Evolutionary conservation across 2,329 filamentous ascomycete species (phyloP).

Genomic region (Cercospora beticola): DNA sequence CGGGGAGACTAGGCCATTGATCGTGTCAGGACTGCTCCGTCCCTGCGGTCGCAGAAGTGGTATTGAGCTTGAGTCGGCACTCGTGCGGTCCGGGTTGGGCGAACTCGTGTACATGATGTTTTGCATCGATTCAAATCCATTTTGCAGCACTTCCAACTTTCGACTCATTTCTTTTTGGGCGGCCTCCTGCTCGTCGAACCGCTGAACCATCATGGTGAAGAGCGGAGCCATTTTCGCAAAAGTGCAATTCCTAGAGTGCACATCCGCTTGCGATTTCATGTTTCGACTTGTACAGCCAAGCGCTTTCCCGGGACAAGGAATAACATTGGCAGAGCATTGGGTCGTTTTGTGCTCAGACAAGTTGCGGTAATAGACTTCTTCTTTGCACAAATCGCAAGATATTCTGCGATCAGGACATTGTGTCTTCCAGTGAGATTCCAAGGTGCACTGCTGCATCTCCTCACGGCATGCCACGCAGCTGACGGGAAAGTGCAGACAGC

Average conservation of each 20-base stretch:
- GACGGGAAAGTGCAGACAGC: slow-evolving; percentile 56
- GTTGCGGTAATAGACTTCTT: slow-evolving; percentile 44
- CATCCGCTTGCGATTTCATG: slow-evolving; percentile 42
- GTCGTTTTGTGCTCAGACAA: slow-evolving; percentile 44
- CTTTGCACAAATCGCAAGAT: slow-evolving; percentile 45
- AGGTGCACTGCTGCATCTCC: slow-evolving; percentile 55
- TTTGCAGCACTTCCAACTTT: slow-evolving; percentile 48
- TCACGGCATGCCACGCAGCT: slow-evolving; percentile 55
- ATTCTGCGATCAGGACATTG: slow-evolving; percentile 53
- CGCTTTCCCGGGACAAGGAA: slow-evolving; percentile 46
- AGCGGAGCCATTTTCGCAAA: slow-evolving; percentile 50
- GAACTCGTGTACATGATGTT: slow-evolving; percentile 38
- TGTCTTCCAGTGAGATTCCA: slow-evolving; percentile 45
- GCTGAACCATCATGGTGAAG: slow-evolving; percentile 44
- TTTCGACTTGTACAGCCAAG: slow-evolving; percentile 46
- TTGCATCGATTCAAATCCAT: slow-evolving; percentile 46
- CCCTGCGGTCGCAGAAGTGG: slow-evolving; percentile 22
- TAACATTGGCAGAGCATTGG: slow-evolving; percentile 44
- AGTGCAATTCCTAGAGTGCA: slow-evolving; percentile 45
- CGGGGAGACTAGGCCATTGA: background rate
- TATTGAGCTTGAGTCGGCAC: slow-evolving; percentile 28
- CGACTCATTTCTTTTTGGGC: slow-evolving; percentile 44
- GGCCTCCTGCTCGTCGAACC: slow-evolving; percentile 47
- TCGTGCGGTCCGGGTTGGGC: slow-evolving; percentile 24
- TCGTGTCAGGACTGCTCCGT: background rate